Base-by-base conservation (phyloP, 441 rosid genomes). In the Geranium incanum region DNA sequence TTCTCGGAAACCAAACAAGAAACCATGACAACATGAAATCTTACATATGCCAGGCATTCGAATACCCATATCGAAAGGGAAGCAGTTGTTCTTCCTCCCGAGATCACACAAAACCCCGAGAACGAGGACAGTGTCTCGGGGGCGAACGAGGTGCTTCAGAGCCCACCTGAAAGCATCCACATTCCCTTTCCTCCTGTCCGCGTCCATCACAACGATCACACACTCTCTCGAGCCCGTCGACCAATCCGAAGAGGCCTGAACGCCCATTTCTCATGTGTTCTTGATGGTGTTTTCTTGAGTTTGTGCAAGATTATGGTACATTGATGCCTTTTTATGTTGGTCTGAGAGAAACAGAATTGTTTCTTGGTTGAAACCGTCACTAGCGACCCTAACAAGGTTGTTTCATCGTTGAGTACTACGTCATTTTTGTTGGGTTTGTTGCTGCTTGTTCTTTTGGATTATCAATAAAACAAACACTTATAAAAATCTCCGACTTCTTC, bases 161-260 rank as follows among this genome's bases (percentile, higher is more conserved):
- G 85, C 85, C 89, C 89, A 86, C 5, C 84, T 81, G 33, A 86
- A 69, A 5, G 83, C 85, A 13, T 82, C 80, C 69, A 77, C 78
- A 21, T 67, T 77, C 21, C 74, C 81, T 70, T 77, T 81, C 45
- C 71, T 75, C 75, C 78, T 77, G 28, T 77, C 80, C 4, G 77
- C 81, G 65, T 84, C 81, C 79, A 74, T 76, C 66, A 81, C 89
- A 4, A 84, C 83, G 33, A 82, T 78, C 79, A 82, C 86, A 15
- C 78, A 78, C 72, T 82, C 86, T 28, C 76, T 72, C 57, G 57
- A 48, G 16, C 16, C 57, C 16, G 16, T 48, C 15, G 5, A 2
- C 13, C 70, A 19, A 19, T 18, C 6, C 0, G 23, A 12, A 6
- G 65, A 60, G 1, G 65, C 65, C 5, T 60, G 33, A 60, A 60